These are phyloP conservation scores for Aspergillus sclerotioniger DNA, from an alignment of 495 filamentous ascomycete species.

Conservation along the genomic window DNA sequence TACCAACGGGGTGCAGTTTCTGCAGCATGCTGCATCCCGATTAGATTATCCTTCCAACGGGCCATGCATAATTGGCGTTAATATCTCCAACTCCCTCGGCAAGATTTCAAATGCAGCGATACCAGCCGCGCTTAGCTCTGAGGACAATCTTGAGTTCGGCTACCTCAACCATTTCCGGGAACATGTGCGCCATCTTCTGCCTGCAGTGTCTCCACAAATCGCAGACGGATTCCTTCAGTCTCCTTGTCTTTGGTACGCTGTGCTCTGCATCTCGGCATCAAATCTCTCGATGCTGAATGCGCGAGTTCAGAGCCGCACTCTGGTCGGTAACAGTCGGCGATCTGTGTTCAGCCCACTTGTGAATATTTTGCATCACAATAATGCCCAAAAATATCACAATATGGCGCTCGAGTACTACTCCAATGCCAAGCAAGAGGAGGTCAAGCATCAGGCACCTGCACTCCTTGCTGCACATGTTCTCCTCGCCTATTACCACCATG, in stretches of 20 bases:
- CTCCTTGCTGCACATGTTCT: conserved; percentile 6
- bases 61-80: too few species aligned
- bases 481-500: conserved; percentile 21
- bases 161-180: conserved; percentile 11
- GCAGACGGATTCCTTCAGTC: background rate
- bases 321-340: conserved; percentile 3
- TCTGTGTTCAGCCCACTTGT: conserved; percentile 15
- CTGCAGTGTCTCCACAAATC: background rate
- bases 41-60: too few species aligned
- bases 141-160: background rate
- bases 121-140: background rate
- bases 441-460: background rate
- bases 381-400: conserved; percentile 13
- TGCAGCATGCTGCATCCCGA: background rate
- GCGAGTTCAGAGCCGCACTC: conserved; percentile 8
- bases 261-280: conserved; percentile 17
- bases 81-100: too few species aligned
- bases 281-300: conserved; percentile 20
- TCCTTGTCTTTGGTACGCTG: conserved; percentile 1
- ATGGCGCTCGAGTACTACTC: background rate
- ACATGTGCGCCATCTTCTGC: conserved; percentile 14
- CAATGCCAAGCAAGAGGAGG: background rate
- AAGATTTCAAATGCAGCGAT: background rate
- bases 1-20: background rate
- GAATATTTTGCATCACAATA: conserved; percentile 4